These are phyloP conservation scores for Sclerospora graminicola DNA, from an alignment of 352 stramenopile genomes.

Conservation along the genomic window DNA sequence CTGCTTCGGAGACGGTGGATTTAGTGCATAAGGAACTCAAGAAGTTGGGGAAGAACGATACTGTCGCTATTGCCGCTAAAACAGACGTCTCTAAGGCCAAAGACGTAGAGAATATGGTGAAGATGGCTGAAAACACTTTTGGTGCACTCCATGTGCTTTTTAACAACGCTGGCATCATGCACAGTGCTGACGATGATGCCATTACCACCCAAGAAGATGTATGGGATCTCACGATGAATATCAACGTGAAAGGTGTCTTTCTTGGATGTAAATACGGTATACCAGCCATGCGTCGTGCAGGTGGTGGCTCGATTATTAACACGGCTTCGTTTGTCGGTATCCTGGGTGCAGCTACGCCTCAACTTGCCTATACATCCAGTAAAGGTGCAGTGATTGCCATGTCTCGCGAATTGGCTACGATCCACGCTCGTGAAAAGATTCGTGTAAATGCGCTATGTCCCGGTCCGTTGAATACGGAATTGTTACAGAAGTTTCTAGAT, in stretches of 20 bases:
- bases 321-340: conserved; percentile 81
- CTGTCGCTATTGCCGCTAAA: conserved; percentile 42
- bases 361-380: conserved; percentile 84
- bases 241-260: conserved; percentile 87
- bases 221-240: conserved; percentile 80
- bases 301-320: conserved; percentile 82
- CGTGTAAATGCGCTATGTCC: conserved; percentile 82
- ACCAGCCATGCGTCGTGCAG: conserved; percentile 63
- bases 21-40: conserved; percentile 57
- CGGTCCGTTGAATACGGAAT: conserved; percentile 75
- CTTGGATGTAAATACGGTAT: conserved; percentile 84
- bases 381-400: conserved; percentile 84
- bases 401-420: conserved; percentile 75
- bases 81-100: conserved; percentile 65
- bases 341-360: conserved; percentile 68
- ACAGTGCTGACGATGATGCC: conserved; percentile 72
- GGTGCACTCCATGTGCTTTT: conserved; percentile 72
- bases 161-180: conserved; percentile 86
- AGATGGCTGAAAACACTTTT: conserved; percentile 70
- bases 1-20: conserved; percentile 46
- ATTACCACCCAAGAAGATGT: conserved; percentile 75
- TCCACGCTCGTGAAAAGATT: conserved; percentile 84
- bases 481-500: conserved; percentile 84
- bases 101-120: conserved; percentile 70
- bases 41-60: conserved; percentile 43